Conservation (phyloP, 441 rosid species). For the Erysimum cheiri region DNA sequence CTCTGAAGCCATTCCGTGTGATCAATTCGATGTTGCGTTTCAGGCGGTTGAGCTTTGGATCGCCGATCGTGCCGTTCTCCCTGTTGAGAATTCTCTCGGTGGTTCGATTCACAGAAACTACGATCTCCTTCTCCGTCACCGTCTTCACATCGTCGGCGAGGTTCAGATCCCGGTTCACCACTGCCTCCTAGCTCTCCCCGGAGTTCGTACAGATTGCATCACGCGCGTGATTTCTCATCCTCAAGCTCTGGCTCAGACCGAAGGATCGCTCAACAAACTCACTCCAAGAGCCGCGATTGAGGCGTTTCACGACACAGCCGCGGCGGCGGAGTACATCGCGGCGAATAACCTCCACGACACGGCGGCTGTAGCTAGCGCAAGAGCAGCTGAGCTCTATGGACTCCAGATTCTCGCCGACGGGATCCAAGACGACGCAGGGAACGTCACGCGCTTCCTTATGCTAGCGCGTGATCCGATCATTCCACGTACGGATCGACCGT, state of each 20-base stretch:
- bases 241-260: slow-evolving; percentile 93
- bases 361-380: slow-evolving; percentile 89
- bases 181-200: slow-evolving; percentile 90
- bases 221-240: slow-evolving; percentile 90
- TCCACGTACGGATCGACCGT: slow-evolving; percentile 93
- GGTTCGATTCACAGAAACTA: slow-evolving; percentile 95
- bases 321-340: slow-evolving; percentile 89
- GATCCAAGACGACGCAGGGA: slow-evolving; percentile 90
- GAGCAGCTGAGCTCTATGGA: slow-evolving; percentile 93
- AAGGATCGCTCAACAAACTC: slow-evolving; percentile 77
- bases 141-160: slow-evolving; percentile 94
- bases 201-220: slow-evolving; percentile 72
- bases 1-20: slow-evolving; percentile 95
- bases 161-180: slow-evolving; percentile 94
- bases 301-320: slow-evolving; percentile 96
- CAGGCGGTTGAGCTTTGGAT: slow-evolving; percentile 97
- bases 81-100: slow-evolving; percentile 90
- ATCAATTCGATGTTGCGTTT: slow-evolving; percentile 92
- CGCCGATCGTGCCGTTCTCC: slow-evolving; percentile 90
- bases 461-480: slow-evolving; percentile 96
- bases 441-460: slow-evolving; percentile 94
- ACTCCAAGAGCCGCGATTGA: slow-evolving; percentile 80
- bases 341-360: slow-evolving; percentile 75
- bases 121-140: slow-evolving; percentile 93
- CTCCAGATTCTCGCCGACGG: slow-evolving; percentile 80